Conservation (phyloP, 495 filamentous ascomycete species). For the Penicillium herquei region DNA sequence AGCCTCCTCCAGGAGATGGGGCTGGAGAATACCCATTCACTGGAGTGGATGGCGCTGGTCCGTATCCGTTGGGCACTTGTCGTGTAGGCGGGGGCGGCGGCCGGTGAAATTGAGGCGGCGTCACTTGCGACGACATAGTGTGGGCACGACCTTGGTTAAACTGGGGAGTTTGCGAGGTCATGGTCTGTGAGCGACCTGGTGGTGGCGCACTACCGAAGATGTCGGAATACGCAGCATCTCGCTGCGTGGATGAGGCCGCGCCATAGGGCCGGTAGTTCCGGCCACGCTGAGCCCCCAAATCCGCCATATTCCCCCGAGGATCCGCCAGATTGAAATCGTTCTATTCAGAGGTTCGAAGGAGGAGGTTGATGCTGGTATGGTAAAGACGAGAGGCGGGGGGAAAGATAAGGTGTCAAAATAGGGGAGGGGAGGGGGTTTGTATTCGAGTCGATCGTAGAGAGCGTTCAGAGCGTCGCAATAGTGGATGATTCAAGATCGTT, state of each 20-base stretch:
- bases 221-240: constrained; percentile 93
- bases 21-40: constrained; percentile 38
- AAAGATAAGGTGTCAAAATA: background rate
- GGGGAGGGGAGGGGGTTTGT: constrained; percentile 15
- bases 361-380: background rate
- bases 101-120: constrained; percentile 48
- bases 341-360: background rate
- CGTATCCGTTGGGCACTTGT: constrained; percentile 54
- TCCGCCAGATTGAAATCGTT: constrained; percentile 3
- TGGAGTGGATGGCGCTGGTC: constrained; percentile 33
- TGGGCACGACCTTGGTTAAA: constrained; percentile 69
- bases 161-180: constrained; percentile 67
- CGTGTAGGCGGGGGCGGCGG: constrained; percentile 58
- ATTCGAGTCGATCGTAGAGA: constrained; percentile 39
- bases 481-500: constrained; percentile 37
- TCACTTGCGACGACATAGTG: constrained; percentile 74
- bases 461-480: constrained; percentile 41
- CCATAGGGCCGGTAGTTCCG: constrained; percentile 69
- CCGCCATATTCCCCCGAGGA: constrained; percentile 62
- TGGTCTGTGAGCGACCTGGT: constrained; percentile 83
- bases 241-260: constrained; percentile 68
- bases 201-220: constrained; percentile 91
- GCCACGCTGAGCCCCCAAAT: constrained; percentile 74
- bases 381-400: background rate
- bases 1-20: constrained; percentile 41